These are phyloP conservation scores for Ogataea trehaloabstinens DNA, from an alignment of 805 yeast species.

Conservation along the genomic window DNA sequence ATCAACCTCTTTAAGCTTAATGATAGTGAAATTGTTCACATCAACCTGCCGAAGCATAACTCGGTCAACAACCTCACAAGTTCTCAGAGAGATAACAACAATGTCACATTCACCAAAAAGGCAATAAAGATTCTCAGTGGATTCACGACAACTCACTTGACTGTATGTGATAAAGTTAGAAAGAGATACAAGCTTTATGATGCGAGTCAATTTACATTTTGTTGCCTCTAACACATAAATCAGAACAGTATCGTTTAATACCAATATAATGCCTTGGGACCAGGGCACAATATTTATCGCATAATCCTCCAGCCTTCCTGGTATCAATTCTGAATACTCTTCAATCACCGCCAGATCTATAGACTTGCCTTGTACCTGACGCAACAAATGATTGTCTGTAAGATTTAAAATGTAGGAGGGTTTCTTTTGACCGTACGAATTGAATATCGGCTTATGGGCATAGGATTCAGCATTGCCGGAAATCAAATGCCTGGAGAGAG, in stretches of 20 bases:
- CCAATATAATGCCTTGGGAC: slow-evolving; percentile 9
- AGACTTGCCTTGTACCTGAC: slow-evolving; percentile 3
- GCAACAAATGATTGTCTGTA: slow-evolving; percentile 3
- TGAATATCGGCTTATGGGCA: neutral
- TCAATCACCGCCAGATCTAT: slow-evolving; percentile 7
- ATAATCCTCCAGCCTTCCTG: slow-evolving; percentile 11
- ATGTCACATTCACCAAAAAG: slow-evolving; percentile 4
- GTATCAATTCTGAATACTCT: neutral
- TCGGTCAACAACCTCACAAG: slow-evolving; percentile 6
- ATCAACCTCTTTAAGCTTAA: slow-evolving; percentile 1
- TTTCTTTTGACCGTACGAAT: neutral
- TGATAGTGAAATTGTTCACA: neutral
- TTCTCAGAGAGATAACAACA: slow-evolving; percentile 6
- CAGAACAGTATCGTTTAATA: slow-evolving; percentile 10
- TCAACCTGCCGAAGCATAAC: slow-evolving; percentile 1
- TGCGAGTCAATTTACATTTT: slow-evolving; percentile 1
- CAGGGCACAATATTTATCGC: slow-evolving; percentile 4
- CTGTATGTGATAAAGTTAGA: neutral
- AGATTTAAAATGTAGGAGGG: neutral
- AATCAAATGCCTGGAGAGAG: neutral
- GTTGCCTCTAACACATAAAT: slow-evolving; percentile 3
- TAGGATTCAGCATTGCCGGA: slow-evolving; percentile 2
- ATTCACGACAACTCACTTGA: slow-evolving; percentile 1
- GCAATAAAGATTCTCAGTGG: slow-evolving; percentile 7
- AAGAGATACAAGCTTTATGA: slow-evolving; percentile 9